These are phyloP conservation scores for Irpex lacteus DNA, from an alignment of 1,284 basidiomycete species.

Conservation along the genomic window DNA sequence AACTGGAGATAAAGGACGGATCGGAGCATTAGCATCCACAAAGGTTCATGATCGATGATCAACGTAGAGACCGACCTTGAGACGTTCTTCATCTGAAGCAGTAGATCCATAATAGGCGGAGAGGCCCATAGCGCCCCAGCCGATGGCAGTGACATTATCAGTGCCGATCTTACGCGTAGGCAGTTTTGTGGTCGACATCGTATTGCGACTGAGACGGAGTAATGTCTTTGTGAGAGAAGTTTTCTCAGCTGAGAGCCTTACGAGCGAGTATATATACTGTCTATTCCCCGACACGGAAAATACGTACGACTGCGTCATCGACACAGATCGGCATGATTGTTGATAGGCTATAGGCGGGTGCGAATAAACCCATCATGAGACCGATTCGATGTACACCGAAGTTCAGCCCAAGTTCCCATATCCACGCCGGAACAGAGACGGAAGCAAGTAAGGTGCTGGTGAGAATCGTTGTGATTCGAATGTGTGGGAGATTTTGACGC, in stretches of 20 bases:
- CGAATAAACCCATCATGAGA: neutral
- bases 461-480: neutral
- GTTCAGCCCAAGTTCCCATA: neutral
- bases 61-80: slow-evolving; percentile 17
- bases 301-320: neutral
- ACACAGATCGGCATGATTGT: neutral
- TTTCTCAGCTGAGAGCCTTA: neutral
- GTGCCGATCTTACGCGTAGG: slow-evolving; percentile 25
- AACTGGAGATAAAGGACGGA: slow-evolving; percentile 10
- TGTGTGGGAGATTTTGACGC: neutral
- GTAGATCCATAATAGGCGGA: slow-evolving; percentile 21
- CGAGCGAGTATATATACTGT: neutral
- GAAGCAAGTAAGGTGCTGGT: neutral
- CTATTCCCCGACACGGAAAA: neutral
- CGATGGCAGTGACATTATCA: slow-evolving; percentile 22
- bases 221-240: neutral
- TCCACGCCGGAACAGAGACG: neutral
- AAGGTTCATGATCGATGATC: neutral
- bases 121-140: slow-evolving; percentile 26
- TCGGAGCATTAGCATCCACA: neutral
- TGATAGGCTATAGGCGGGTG: neutral
- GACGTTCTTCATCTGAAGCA: slow-evolving; percentile 25
- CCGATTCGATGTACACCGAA: neutral
- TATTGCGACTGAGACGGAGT: neutral
- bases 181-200: neutral